Evolutionary conservation across 1,284 basidiomycete genomes (phyloP).

Genomic region (Pyrrhoderma noxium): DNA sequence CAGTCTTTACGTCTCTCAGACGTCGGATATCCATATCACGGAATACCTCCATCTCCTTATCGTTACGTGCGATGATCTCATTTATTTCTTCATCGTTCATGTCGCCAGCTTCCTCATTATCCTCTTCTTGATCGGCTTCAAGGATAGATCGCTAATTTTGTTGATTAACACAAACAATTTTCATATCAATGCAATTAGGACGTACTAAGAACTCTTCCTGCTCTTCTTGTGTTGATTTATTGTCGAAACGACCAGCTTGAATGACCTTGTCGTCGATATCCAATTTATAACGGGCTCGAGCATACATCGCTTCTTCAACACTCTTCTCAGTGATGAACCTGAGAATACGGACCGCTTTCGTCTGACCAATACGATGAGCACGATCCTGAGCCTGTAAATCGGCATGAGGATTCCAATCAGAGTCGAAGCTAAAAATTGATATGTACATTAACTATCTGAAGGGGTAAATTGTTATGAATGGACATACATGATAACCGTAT

Average conservation of each 20-base stretch:
- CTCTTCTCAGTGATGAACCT: slow-evolving; percentile 98
- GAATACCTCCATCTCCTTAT: slow-evolving; percentile 77
- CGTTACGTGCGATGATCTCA: slow-evolving; percentile 82
- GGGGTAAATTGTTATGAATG: slow-evolving; percentile 17
- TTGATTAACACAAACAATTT: background rate
- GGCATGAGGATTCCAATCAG: slow-evolving; percentile 93
- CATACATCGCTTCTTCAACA: slow-evolving; percentile 96
- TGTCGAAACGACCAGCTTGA: slow-evolving; percentile 98
- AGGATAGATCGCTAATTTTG: slow-evolving; percentile 63
- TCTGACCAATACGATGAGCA: slow-evolving; percentile 99
- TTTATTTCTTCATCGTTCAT: slow-evolving; percentile 98
- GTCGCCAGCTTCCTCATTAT: slow-evolving; percentile 88
- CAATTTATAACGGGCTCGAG: slow-evolving; percentile 91
- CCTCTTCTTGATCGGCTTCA: slow-evolving; percentile 88
- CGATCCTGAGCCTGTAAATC: slow-evolving; percentile 99
- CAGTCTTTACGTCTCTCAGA: slow-evolving; percentile 58
- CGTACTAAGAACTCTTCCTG: slow-evolving; percentile 90
- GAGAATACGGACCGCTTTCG: slow-evolving; percentile 94
- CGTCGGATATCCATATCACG: slow-evolving; percentile 82
- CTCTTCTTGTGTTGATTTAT: slow-evolving; percentile 96
- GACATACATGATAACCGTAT: slow-evolving; percentile 96
- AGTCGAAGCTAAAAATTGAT: slow-evolving; percentile 63
- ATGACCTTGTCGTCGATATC: slow-evolving; percentile 99
- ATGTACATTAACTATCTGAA: background rate
- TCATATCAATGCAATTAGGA: slow-evolving; percentile 18